phyloP scores from a whole-genome alignment of 148 eudicot genomes.

The Dianthus caryophyllus region DNA sequence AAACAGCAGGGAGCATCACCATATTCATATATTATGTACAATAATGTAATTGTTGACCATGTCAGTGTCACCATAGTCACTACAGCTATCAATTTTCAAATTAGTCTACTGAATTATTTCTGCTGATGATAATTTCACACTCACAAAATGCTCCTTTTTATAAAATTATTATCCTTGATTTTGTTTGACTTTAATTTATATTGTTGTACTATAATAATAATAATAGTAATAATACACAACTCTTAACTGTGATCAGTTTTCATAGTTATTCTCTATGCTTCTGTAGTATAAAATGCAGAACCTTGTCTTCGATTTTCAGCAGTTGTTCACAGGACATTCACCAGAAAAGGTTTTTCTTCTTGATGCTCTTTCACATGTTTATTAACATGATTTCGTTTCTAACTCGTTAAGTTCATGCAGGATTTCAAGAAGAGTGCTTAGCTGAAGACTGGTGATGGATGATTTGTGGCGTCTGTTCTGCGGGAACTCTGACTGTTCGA shows the following conservation, averaged over 20 bases:
- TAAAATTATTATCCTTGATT: too few relatives aligned
- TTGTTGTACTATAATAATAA: too few relatives aligned
- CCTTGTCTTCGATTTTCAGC: not conserved
- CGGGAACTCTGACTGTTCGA: slow-evolving; percentile 29
- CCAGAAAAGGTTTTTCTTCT: slow-evolving; percentile 5
- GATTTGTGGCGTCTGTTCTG: slow-evolving; percentile 34
- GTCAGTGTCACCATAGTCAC: too few relatives aligned
- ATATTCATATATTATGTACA: not conserved
- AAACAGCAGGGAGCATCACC: too few relatives aligned
- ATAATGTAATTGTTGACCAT: too few relatives aligned
- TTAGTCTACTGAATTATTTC: too few relatives aligned
- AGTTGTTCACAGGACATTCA: not conserved
- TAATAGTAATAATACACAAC: not conserved
- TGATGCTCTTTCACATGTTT: not conserved
- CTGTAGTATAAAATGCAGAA: not conserved
- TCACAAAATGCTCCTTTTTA: too few relatives aligned
- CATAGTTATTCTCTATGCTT: not conserved
- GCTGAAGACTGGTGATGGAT: slow-evolving; percentile 20
- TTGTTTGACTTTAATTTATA: too few relatives aligned
- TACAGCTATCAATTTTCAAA: not conserved
- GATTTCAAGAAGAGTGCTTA: not conserved
- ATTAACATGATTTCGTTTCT: not conserved
- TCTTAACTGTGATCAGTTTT: not conserved
- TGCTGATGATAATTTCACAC: not conserved
- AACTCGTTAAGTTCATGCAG: slow-evolving; percentile 17